phyloP scores from a whole-genome alignment of 2,329 filamentous ascomycete genomes.

The Fusarium sp. region DNA sequence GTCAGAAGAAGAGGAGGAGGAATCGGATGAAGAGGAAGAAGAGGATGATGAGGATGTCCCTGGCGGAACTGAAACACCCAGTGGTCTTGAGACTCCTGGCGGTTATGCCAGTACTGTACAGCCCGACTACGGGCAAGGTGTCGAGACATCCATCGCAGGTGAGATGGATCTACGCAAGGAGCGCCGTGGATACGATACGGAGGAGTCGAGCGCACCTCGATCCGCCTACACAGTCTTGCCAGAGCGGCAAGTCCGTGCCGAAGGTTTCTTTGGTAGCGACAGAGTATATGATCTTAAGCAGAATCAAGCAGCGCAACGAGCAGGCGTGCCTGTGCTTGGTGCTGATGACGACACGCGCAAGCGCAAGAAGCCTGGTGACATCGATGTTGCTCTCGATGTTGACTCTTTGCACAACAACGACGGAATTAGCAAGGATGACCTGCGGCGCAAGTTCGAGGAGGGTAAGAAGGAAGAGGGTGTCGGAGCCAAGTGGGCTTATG shows the following conservation, averaged over 20 bases:
- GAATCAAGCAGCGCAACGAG: slow-evolving; percentile 57
- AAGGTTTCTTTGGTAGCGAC: slow-evolving; percentile 97
- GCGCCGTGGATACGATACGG: slow-evolving; percentile 85
- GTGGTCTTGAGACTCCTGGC: slow-evolving; percentile 82
- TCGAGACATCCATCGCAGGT: slow-evolving; percentile 79
- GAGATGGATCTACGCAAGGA: slow-evolving; percentile 92
- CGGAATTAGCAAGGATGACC: slow-evolving; percentile 84
- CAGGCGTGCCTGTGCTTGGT: slow-evolving; percentile 78
- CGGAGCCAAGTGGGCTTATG: slow-evolving; percentile 76
- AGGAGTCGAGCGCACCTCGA: slow-evolving; percentile 78
- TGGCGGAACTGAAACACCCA: slow-evolving; percentile 77
- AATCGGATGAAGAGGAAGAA: slow-evolving; percentile 76
- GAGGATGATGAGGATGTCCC: slow-evolving; percentile 71
- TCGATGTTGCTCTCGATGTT: slow-evolving; percentile 91
- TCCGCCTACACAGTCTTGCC: slow-evolving; percentile 90
- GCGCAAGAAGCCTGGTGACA: slow-evolving; percentile 94
- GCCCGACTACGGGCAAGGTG: slow-evolving; percentile 78
- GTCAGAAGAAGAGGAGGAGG: slow-evolving; percentile 79
- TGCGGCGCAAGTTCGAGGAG: slow-evolving; percentile 83
- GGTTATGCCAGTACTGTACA: slow-evolving; percentile 84
- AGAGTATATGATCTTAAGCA: slow-evolving; percentile 86
- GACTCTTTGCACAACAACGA: slow-evolving; percentile 81
- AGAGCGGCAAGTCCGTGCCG: slow-evolving; percentile 84
- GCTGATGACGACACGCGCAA: slow-evolving; percentile 81
- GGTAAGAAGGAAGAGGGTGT: slow-evolving; percentile 72